These are phyloP conservation scores for Ustilago hordei DNA, from an alignment of 1,284 basidiomycete genomes.

Conservation along the genomic window DNA sequence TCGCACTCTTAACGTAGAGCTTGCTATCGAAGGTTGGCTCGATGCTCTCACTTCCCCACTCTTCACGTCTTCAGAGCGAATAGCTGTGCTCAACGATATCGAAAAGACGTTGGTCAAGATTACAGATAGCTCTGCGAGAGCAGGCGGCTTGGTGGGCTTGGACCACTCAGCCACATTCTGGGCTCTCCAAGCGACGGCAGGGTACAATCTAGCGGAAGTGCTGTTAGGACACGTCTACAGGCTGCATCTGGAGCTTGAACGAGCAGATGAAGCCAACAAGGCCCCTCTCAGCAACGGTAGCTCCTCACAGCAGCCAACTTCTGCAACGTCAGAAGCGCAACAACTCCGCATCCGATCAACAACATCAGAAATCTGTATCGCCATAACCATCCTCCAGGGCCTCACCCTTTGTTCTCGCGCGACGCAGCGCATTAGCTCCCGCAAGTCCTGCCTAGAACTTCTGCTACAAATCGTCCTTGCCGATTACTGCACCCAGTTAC, in stretches of 20 bases:
- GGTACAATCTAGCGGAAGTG: constrained; percentile 38
- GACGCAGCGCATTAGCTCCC: constrained; percentile 31
- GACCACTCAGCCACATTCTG: constrained; percentile 36
- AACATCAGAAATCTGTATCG: constrained; percentile 36
- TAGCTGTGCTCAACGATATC: constrained; percentile 34
- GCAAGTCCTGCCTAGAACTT: constrained; percentile 43
- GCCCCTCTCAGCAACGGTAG: not conserved
- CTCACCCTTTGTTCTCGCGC: constrained; percentile 39
- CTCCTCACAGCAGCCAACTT: constrained; percentile 1
- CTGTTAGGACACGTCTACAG: constrained; percentile 36
- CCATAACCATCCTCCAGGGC: constrained; percentile 49
- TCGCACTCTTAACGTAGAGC: constrained; percentile 22
- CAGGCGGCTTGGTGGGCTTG: constrained; percentile 9
- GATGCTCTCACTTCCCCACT: constrained; percentile 39
- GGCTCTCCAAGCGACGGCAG: constrained; percentile 33
- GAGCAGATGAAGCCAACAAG: constrained; percentile 19
- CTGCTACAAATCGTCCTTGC: constrained; percentile 37
- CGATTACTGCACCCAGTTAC: constrained; percentile 41
- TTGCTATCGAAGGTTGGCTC: constrained; percentile 31
- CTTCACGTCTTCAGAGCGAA: constrained; percentile 34
- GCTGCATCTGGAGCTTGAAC: constrained; percentile 37
- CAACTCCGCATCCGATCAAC: constrained; percentile 21
- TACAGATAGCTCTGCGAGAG: not conserved
- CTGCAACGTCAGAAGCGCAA: constrained; percentile 15
- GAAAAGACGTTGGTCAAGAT: constrained; percentile 37